Percentiles rank a stretch among this genome's conserved stretches.
Conservation (phyloP, 176 grass and related monocot species). For the Thinopyrum elongatum region DNA sequence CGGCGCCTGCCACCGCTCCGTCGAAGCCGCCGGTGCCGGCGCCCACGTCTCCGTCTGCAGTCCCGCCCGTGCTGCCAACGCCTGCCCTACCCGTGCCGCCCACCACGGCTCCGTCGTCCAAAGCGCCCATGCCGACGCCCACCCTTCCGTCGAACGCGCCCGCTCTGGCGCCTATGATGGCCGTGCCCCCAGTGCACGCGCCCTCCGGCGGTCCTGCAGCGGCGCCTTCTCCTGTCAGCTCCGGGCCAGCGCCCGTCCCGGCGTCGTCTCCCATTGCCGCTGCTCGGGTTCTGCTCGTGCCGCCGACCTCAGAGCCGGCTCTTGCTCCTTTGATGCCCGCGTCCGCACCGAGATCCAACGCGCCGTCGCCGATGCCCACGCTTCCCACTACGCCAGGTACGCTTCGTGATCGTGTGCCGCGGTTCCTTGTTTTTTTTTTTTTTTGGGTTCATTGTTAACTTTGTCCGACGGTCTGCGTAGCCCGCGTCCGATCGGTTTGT, state of each 20-base stretch:
- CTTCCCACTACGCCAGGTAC: neutral
- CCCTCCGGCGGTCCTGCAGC: neutral
- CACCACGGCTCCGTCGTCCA: neutral
- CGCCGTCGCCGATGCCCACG: neutral
- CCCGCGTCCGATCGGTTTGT: neutral
- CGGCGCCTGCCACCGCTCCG: neutral
- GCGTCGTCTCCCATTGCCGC: neutral
- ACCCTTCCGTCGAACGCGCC: neutral
- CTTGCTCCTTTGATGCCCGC: neutral
- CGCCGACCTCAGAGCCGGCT: neutral
- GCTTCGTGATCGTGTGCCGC: neutral
- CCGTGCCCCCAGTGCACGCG: neutral
- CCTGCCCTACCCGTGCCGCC: neutral
- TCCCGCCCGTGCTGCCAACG: neutral
- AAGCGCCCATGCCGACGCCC: neutral
- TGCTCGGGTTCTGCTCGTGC: neutral
- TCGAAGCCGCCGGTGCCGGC: neutral
- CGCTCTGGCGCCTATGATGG: neutral
- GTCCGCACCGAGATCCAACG: neutral
- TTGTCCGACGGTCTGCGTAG: neutral
- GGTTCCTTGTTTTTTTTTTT: neutral
- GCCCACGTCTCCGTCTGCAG: neutral
- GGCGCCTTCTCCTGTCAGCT: neutral
- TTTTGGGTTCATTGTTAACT: neutral
- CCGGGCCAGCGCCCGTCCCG: neutral